Evolutionary conservation across 2,329 filamentous ascomycete species (phyloP).

Genomic region (Didymella keratinophila): DNA sequence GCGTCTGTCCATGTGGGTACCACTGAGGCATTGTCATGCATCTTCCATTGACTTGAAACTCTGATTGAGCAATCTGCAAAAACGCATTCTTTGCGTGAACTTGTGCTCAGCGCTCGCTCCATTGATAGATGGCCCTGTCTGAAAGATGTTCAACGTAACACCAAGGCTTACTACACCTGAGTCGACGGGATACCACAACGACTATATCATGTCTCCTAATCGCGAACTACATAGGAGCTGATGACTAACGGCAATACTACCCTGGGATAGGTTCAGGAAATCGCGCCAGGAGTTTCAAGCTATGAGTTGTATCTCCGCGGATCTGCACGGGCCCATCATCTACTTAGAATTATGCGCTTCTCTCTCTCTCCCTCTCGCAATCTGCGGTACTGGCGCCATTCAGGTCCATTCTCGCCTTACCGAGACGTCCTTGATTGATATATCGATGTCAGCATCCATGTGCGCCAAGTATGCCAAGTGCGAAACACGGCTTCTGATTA

Average conservation of each 20-base stretch:
- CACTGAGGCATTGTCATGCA: background rate
- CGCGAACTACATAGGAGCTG: background rate
- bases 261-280: background rate
- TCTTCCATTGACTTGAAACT: background rate
- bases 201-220: background rate
- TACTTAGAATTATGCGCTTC: background rate
- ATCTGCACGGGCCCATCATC: too few species aligned
- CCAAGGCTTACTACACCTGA: background rate
- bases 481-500: conserved; percentile 10
- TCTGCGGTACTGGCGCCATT: background rate
- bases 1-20: background rate
- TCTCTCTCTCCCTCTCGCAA: background rate
- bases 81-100: background rate
- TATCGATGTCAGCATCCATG: conserved; percentile 11
- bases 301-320: background rate
- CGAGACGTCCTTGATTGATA: conserved; percentile 3
- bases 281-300: background rate
- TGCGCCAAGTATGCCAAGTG: conserved; percentile 18
- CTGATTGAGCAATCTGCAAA: background rate
- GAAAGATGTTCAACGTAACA: background rate
- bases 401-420: background rate
- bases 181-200: background rate
- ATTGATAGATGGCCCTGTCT: background rate
- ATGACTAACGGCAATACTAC: background rate
- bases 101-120: background rate